phyloP scores from a whole-genome alignment of 495 filamentous ascomycete genomes.

The Aspergillus olivimuriae region DNA sequence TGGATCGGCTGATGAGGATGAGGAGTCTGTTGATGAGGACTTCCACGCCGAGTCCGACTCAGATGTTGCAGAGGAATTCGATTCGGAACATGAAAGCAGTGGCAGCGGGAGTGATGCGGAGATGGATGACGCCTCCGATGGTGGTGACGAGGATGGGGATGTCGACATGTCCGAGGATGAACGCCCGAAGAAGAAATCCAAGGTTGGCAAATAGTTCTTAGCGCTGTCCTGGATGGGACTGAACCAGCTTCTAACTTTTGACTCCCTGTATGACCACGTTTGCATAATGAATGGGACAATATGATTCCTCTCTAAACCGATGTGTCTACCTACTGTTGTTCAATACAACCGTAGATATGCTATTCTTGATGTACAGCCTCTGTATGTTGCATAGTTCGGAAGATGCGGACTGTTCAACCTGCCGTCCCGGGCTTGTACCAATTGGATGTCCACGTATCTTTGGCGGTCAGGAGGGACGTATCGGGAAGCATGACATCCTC shows the following conservation, averaged over 20 bases:
- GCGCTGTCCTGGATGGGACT: background rate
- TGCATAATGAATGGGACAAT: constrained; percentile 11
- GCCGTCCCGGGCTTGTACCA: too few relatives aligned
- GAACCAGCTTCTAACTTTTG: background rate
- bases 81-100: constrained; percentile 81
- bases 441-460: too few relatives aligned
- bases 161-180: constrained; percentile 27
- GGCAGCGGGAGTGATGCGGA: constrained; percentile 61
- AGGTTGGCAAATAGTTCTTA: constrained; percentile 42
- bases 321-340: too few relatives aligned
- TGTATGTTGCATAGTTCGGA: too few relatives aligned
- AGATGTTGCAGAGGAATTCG: constrained; percentile 94
- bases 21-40: constrained; percentile 91
- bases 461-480: background rate
- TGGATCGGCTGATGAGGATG: constrained; percentile 91
- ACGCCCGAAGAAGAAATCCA: constrained; percentile 67
- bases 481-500: background rate
- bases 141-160: constrained; percentile 47
- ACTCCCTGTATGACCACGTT: background rate
- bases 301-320: constrained; percentile 14
- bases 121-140: constrained; percentile 50
- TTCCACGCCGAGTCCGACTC: constrained; percentile 88
- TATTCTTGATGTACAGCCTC: too few relatives aligned
- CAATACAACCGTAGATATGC: too few relatives aligned
- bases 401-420: too few relatives aligned